Conservation (phyloP, 257 asterid species). For the Coffea canephora region DNA sequence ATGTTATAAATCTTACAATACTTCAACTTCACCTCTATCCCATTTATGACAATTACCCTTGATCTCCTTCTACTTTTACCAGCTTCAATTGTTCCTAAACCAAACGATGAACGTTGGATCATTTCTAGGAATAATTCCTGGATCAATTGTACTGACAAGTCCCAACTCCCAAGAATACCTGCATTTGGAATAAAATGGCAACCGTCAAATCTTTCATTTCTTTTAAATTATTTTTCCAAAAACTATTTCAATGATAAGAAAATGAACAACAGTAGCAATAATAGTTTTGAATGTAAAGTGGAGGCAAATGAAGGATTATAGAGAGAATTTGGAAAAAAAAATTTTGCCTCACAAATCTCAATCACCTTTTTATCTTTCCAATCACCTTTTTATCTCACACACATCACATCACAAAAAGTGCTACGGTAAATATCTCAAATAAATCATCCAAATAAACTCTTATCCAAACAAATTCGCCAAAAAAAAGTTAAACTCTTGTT, state of each 20-base stretch:
- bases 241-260: too few relatives aligned
- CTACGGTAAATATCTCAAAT: too few relatives aligned
- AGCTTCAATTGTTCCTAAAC: neutral
- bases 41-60: constrained; percentile 14
- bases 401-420: too few relatives aligned
- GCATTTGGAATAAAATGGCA: neutral
- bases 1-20: constrained; percentile 36
- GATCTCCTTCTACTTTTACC: constrained; percentile 2
- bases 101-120: neutral
- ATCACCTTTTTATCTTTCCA: too few relatives aligned
- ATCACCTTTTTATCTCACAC: too few relatives aligned
- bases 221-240: neutral
- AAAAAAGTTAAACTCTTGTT: constrained; percentile 34
- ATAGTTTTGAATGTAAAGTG: neutral
- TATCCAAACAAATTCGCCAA: constrained; percentile 29
- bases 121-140: constrained; percentile 21
- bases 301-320: too few relatives aligned
- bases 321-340: too few relatives aligned
- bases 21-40: constrained; percentile 27
- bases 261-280: neutral
- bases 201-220: neutral
- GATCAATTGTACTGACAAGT: constrained; percentile 21
- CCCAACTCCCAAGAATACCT: constrained; percentile 23
- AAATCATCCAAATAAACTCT: neutral
- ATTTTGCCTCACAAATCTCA: too few relatives aligned